These are phyloP conservation scores for Hypoxylon sp. DNA, from an alignment of 2,329 filamentous ascomycete species.

Conservation along the genomic window DNA sequence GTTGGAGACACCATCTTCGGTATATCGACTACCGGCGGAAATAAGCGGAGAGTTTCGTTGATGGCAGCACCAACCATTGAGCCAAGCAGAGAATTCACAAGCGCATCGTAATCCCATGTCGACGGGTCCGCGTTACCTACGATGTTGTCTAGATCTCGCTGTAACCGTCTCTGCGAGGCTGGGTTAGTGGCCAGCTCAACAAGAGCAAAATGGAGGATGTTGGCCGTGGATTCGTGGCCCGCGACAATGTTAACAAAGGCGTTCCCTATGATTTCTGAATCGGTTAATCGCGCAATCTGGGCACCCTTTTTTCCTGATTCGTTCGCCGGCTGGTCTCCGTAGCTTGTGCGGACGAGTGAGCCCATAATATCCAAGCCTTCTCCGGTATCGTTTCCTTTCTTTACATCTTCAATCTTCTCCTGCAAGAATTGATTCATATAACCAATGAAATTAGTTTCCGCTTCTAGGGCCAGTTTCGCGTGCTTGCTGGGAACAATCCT, in stretches of 20 bases:
- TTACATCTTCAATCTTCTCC: slow-evolving; percentile 67
- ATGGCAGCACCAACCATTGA: slow-evolving; percentile 81
- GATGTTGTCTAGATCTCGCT: slow-evolving; percentile 77
- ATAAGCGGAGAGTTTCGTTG: slow-evolving; percentile 81
- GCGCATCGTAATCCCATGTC: slow-evolving; percentile 79
- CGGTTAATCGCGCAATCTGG: slow-evolving; percentile 62
- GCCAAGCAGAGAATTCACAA: slow-evolving; percentile 75
- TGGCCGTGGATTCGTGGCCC: slow-evolving; percentile 86
- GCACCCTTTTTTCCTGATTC: slow-evolving; percentile 41
- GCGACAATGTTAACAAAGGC: slow-evolving; percentile 78
- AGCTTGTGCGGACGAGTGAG: slow-evolving; percentile 63
- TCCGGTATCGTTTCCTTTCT: slow-evolving; percentile 56
- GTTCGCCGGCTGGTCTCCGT: slow-evolving; percentile 49
- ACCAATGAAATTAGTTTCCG: slow-evolving; percentile 73
- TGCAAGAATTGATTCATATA: slow-evolving; percentile 80
- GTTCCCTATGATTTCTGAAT: slow-evolving; percentile 80
- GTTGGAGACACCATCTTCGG: slow-evolving; percentile 73
- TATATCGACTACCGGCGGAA: slow-evolving; percentile 79
- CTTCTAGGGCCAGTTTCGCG: slow-evolving; percentile 66
- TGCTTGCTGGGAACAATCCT: slow-evolving; percentile 65
- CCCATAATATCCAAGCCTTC: slow-evolving; percentile 69
- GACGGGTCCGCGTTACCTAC: slow-evolving; percentile 70
- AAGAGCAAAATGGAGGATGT: slow-evolving; percentile 79
- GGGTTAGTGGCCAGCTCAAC: slow-evolving; percentile 77
- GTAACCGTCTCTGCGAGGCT: slow-evolving; percentile 74